Evolutionary conservation across 1,139 yeast genomes (phyloP), one percentile per base, ranked within the genome.

Genomic region (Saccharomycopsis crataegensis): DNA sequence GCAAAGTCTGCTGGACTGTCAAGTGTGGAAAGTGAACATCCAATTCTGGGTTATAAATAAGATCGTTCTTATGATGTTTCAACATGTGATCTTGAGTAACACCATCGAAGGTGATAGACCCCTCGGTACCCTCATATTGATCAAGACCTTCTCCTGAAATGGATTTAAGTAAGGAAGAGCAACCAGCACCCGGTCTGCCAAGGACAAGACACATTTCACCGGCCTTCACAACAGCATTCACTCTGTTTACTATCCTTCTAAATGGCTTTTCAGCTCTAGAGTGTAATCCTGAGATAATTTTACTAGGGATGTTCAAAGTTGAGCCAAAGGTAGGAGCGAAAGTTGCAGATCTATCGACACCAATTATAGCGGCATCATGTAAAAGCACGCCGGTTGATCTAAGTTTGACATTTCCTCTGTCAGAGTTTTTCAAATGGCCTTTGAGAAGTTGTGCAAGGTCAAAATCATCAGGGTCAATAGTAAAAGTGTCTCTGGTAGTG

Each of bases 121-220:
- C 57, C 38, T 49, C 47, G 43, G 49, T 46, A 22, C 49, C 64
- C 40, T 61, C 62, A 59, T 68, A 69, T 17, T 55, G 57, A 1
- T 52, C 55, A 33, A 53, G 32, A 1, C 77, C 76, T 59, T 77
- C 79, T 59, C 84, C 85, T 52, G 80, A 72, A 48, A 77, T 59
- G 11, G 78, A 66, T 59, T 75, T 74, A 59, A 79, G 67, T 43
- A 79, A 69, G 8, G 81, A 70, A 3, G 82, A 69, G 60, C 83
- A 78, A 31, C 83, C 83, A 12, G 83, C 74, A 42, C 83, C 83
- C 3, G 83, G 82, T 51, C 80, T 70, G 16, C 83, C 83, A 31
- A 78, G 66, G 1, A 78, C 81, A 51, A 77, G 65, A 38, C 75
- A 71, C 75, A 77, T 71, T 59, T 77, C 81, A 45, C 82, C 82